Conservation (phyloP, 495 filamentous ascomycete genomes). For the Aspergillus biplanus region DNA sequence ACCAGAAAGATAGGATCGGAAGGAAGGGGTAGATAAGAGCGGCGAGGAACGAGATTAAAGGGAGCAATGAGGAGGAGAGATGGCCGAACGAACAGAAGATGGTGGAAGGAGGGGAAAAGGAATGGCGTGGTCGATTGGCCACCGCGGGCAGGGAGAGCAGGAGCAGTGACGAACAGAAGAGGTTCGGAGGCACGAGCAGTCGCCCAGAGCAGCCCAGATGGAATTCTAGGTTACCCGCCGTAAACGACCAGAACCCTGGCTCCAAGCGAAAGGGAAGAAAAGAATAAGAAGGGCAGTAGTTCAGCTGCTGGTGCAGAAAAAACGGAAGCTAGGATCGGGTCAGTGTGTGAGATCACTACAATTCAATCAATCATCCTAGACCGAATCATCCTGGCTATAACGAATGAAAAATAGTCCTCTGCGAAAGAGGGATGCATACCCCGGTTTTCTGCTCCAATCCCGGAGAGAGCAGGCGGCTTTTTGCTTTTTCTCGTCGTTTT, state of each 20-base stretch:
- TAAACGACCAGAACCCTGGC: conserved; percentile 29
- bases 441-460: conserved; percentile 17
- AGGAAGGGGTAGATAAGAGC: conserved; percentile 15
- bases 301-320: conserved; percentile 13
- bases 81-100: conserved; percentile 1
- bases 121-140: conserved; percentile 18
- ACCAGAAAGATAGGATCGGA: conserved; percentile 8
- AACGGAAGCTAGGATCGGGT: conserved; percentile 25
- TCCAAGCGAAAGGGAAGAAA: conserved; percentile 14
- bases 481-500: background rate
- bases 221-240: conserved; percentile 35
- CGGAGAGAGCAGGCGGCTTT: conserved; percentile 3
- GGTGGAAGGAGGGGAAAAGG: conserved; percentile 15
- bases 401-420: conserved; percentile 17
- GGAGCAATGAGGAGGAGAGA: conserved; percentile 13
- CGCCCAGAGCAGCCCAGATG: conserved; percentile 5
- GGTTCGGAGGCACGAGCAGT: conserved; percentile 7
- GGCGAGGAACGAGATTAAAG: conserved; percentile 10
- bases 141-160: background rate
- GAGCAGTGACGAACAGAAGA: background rate
- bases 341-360: conserved; percentile 23
- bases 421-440: conserved; percentile 17
- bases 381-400: conserved; percentile 8
- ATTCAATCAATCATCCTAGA: conserved; percentile 14
- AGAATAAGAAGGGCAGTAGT: conserved; percentile 10